These are phyloP conservation scores for Pyricularia grisea DNA, from an alignment of 2,329 filamentous ascomycete genomes.

Conservation along the genomic window DNA sequence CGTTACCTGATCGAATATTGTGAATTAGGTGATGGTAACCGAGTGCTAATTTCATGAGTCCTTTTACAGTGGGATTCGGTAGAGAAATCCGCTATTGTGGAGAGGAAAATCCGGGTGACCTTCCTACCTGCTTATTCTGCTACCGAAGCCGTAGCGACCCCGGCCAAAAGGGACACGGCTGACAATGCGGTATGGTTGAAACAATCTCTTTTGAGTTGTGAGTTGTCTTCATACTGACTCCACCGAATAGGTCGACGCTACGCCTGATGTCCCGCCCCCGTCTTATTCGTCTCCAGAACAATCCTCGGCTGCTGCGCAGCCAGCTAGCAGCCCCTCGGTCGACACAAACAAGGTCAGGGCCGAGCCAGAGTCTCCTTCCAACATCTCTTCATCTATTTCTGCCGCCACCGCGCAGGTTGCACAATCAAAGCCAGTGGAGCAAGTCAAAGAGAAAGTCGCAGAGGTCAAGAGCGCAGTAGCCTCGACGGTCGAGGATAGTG, in stretches of 20 bases:
- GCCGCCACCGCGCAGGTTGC: constrained; percentile 4
- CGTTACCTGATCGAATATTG: background rate
- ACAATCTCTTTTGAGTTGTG: background rate
- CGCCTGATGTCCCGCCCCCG: constrained; percentile 20
- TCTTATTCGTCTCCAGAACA: constrained; percentile 20
- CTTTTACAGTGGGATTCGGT: constrained; percentile 63
- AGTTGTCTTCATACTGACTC: background rate
- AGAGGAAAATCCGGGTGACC: constrained; percentile 90
- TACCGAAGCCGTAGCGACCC: constrained; percentile 16
- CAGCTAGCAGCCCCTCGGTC: constrained; percentile 1
- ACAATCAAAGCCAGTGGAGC: constrained; percentile 12
- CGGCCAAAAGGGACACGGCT: constrained; percentile 14
- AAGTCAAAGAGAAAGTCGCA: constrained; percentile 23
- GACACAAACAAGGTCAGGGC: constrained; percentile 9
- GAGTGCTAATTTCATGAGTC: constrained; percentile 8
- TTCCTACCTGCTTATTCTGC: constrained; percentile 61
- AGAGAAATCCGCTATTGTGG: constrained; percentile 70
- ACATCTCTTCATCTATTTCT: constrained; percentile 13
- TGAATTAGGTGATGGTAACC: background rate
- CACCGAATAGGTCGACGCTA: constrained; percentile 18
- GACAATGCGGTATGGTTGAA: constrained; percentile 18
- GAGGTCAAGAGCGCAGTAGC: constrained; percentile 68
- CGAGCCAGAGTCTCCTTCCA: constrained; percentile 9
- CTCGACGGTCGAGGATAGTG: constrained; percentile 59
- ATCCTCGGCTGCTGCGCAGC: background rate